Evolutionary conservation across 108 stramenopile genomes (phyloP).

Genomic region (Cylindrotheca fusiformis): DNA sequence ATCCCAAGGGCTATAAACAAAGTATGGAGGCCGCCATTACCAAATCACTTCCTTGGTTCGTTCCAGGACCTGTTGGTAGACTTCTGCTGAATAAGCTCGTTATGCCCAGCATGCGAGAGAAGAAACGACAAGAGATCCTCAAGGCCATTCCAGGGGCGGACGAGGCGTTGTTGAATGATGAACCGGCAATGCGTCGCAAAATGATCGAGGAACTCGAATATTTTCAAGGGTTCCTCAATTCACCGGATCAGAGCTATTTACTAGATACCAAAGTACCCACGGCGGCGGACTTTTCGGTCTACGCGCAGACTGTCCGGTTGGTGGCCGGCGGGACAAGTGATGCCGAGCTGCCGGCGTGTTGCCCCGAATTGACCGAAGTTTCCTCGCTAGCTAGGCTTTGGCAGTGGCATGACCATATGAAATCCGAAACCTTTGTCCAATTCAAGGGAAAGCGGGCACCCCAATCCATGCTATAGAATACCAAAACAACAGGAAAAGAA

Average conservation of each 20-base stretch:
- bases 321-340: not conserved
- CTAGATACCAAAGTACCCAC: slow-evolving; percentile 1
- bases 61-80: not conserved
- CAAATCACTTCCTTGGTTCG: slow-evolving; percentile 5
- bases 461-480: slow-evolving; percentile 1
- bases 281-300: slow-evolving; percentile 12
- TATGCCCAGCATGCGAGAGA: not conserved
- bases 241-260: slow-evolving; percentile 4
- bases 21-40: not conserved
- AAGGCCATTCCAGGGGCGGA: not conserved
- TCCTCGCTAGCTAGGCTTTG: not conserved
- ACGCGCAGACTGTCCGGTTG: slow-evolving; percentile 1
- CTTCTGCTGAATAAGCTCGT: not conserved
- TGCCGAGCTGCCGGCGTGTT: not conserved
- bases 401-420: slow-evolving; percentile 16
- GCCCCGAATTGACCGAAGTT: not conserved
- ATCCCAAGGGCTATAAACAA: not conserved
- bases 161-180: not conserved
- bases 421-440: slow-evolving; percentile 1
- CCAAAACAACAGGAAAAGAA: not conserved
- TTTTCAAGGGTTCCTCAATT: not conserved
- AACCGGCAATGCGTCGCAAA: slow-evolving; percentile 1
- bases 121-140: not conserved
- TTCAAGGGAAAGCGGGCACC: slow-evolving; percentile 13
- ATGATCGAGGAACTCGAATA: slow-evolving; percentile 2